Evolutionary conservation across 768 basidiomycete genomes (phyloP), one percentile per base, ranked within the genome.

Genomic region (Rubroboletus pulcherrimus): DNA sequence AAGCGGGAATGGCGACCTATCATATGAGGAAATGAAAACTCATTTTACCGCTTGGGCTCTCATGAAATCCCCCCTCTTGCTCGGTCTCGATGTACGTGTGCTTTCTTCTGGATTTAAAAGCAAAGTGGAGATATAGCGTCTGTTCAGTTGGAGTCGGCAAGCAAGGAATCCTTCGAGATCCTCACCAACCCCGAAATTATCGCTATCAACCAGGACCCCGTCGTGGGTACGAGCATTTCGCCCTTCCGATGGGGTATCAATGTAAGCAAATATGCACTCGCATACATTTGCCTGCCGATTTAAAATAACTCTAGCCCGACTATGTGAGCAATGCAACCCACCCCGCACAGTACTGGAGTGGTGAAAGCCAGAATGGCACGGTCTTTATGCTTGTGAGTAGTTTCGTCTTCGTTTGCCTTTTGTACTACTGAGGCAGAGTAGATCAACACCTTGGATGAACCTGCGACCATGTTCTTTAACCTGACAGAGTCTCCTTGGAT

Each of bases 11-110:
- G 85, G 83, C 14, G 71, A 78, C 33, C 71, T 87, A 43, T 79
- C 81, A 0, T 78, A 75, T 62, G 84, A 87, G 14, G 86, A 88
- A 69, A 70, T 78, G 26, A 87, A 87, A 66, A 77, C 84, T 3
- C 86, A 88, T 64, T 88, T 87, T 65, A 87, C 85, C 0, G 84
- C 82, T 0, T 87, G 86, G 86, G 84, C 84, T 35, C 68, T 88
- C 31, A 79, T 86, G 81, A 87, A 86, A 63, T 83, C 82, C 0
- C 86, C 86, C 3, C 75, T 87, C 14, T 72, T 87, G 49, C 81
- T 87, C 53, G 80, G 85, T 50, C 82, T 85, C 6, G 71, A 82
- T 49, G 82, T 84, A 55, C 14, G 79, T 66, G 37, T 66, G 37
- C 56, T 14, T 55, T 56, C n/a, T 37, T 15, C 12, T 14, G 35